Base-by-base conservation (phyloP, 805 yeast species). In the Suhomyces faveliae region DNA sequence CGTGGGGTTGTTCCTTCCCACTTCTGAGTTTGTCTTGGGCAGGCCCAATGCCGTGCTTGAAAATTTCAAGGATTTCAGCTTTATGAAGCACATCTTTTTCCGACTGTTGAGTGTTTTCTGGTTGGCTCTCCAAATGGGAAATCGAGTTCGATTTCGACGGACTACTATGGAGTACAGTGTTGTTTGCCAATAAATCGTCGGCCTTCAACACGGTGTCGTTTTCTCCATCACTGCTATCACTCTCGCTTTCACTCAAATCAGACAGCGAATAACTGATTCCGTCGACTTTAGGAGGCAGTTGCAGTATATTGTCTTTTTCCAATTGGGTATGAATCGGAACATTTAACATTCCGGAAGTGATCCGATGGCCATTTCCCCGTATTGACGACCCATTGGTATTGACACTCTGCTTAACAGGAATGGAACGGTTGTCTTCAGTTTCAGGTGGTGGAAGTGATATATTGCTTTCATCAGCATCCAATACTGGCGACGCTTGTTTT, bases 301-400 rank as follows among this genome's bases (percentile, higher is more conserved):
- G 44, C 23, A 37, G 19, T 35, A 42, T 58, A 13, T 55, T 59
- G 20, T 54, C 55, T 12, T 53, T 54, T 20, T 63, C 68, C n/a
- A 61, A 42, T 45, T 58, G 64, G 1, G 68, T 48, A 30, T 63
- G 68, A 8, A 61, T 54, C 1, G 77, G 76, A 13, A 62, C 57
- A 27, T 52, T 61, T 23, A 72, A 59, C 77, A 72, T 72, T 3
- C 77, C 77, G 1, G 75, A 70, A 8, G 76, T 72, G 29, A 72
- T 69, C 22, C 76, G 56, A 19, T 49, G 48, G 15, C n/a, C 33
- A 43, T 13, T n/a, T 12, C 24, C 23, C 37, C 23, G 47, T 42
- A 27, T 25, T n/a, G 3, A 49, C 19, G 10, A 47, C 38, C 30
- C 21, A 1, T 24, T 41, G n/a, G 33, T 27, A 19, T 12, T 21